A percentile compares a stretch with the other conserved stretches of the same genome.
Evolutionary conservation across 1,284 basidiomycete species (phyloP).

Genomic region (Ganoderma resinaceum): DNA sequence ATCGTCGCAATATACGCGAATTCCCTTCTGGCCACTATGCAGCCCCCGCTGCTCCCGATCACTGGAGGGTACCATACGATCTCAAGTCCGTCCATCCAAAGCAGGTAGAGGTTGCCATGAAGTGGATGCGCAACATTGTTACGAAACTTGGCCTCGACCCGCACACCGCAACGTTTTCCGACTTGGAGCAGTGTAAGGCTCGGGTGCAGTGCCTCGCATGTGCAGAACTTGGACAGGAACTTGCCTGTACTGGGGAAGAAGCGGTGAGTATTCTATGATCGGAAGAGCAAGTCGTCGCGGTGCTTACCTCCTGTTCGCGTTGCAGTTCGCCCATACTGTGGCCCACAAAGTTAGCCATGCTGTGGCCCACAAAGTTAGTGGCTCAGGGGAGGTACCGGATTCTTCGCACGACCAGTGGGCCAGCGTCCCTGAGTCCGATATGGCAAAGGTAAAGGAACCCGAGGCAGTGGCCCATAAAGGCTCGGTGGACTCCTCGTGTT

Average conservation of each 20-base stretch:
- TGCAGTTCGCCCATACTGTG: background rate
- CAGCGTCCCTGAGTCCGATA: background rate
- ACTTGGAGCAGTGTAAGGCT: conserved; percentile 1
- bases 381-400: no score
- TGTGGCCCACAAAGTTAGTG: no score
- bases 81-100: background rate
- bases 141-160: background rate
- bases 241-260: conserved; percentile 6
- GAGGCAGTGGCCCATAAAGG: background rate
- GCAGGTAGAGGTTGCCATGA: background rate
- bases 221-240: background rate
- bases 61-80: background rate
- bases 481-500: background rate
- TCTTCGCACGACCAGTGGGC: background rate
- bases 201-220: conserved; percentile 5
- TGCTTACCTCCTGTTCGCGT: background rate
- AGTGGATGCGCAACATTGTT: background rate
- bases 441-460: conserved; percentile 1
- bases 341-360: background rate
- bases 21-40: background rate
- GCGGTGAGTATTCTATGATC: background rate
- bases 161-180: background rate
- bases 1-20: background rate
- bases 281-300: background rate
- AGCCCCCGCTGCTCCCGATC: no score